A percentile compares a stretch with the other conserved stretches of the same genome.
Evolutionary conservation across 106 monocot genomes (phyloP).

Genomic region (Platanthera guangdongensis): DNA sequence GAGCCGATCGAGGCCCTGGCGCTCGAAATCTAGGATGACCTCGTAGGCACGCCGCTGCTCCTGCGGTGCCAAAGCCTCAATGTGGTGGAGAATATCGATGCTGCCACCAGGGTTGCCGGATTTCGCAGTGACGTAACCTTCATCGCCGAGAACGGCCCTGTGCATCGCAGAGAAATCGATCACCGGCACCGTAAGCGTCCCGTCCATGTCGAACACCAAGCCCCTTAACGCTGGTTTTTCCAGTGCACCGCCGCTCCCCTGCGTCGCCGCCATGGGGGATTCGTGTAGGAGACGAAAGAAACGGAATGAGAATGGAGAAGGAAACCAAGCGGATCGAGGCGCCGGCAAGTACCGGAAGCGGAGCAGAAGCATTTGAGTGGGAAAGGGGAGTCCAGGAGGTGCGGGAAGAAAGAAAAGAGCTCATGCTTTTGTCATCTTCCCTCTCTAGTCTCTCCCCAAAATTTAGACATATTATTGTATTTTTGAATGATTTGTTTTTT

Average conservation of each 20-base stretch:
- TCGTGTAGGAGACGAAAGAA: neutral
- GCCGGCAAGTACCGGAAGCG: neutral
- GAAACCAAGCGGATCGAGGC: neutral
- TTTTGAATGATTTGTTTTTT: no score
- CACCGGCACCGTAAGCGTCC: slow-evolving; percentile 86
- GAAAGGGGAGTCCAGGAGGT: neutral
- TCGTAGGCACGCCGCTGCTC: slow-evolving; percentile 76
- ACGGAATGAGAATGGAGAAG: neutral
- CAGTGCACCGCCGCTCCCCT: neutral
- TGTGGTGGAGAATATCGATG: slow-evolving; percentile 83
- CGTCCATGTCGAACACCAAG: slow-evolving; percentile 99
- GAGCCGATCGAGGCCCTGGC: slow-evolving; percentile 68
- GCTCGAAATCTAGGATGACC: slow-evolving; percentile 69
- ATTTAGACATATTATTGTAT: no score
- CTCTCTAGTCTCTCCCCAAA: no score
- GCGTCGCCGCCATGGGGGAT: neutral
- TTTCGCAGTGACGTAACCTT: slow-evolving; percentile 30
- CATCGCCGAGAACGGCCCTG: slow-evolving; percentile 66
- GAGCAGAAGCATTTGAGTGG: neutral
- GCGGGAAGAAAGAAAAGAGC: no score
- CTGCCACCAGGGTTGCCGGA: slow-evolving; percentile 22
- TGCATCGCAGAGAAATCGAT: slow-evolving; percentile 93
- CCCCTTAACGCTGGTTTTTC: slow-evolving; percentile 41
- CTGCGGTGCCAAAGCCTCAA: slow-evolving; percentile 54
- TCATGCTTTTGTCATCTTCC: no score